Conservation (phyloP, 306 rosid species). For the Cucurbita pepo region DNA sequence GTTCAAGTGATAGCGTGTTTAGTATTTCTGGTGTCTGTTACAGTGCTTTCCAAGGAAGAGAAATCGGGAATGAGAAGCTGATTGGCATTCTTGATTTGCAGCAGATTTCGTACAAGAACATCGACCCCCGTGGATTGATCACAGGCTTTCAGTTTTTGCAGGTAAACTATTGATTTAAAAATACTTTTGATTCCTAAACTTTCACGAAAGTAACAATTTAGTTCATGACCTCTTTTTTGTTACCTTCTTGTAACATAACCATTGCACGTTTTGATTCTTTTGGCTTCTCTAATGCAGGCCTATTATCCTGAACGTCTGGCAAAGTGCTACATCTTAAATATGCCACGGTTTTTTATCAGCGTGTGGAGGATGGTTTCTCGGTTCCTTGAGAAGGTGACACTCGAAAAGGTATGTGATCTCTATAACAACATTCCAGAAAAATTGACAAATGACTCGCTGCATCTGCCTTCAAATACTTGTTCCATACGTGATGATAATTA, state of each 20-base stretch:
- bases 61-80: constrained; percentile 72
- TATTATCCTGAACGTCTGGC: constrained; percentile 90
- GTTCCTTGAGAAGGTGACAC: constrained; percentile 70
- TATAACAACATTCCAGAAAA: not conserved
- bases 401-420: constrained; percentile 43
- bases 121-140: constrained; percentile 68
- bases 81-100: constrained; percentile 64
- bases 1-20: not conserved
- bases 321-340: constrained; percentile 48
- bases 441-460: no score
- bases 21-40: constrained; percentile 11
- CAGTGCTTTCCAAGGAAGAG: constrained; percentile 62
- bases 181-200: not conserved
- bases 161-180: constrained; percentile 18
- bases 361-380: constrained; percentile 80
- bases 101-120: constrained; percentile 37
- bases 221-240: not conserved
- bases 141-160: constrained; percentile 85
- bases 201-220: not conserved
- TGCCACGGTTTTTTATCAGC: constrained; percentile 81
- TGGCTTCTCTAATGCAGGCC: constrained; percentile 25
- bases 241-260: not conserved
- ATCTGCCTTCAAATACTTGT: no score
- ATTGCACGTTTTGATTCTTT: not conserved
- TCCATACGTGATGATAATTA: no score